Evolutionary conservation across 768 basidiomycete genomes (phyloP), one percentile per base, ranked within the genome.

Genomic region (Boletus sp.): DNA sequence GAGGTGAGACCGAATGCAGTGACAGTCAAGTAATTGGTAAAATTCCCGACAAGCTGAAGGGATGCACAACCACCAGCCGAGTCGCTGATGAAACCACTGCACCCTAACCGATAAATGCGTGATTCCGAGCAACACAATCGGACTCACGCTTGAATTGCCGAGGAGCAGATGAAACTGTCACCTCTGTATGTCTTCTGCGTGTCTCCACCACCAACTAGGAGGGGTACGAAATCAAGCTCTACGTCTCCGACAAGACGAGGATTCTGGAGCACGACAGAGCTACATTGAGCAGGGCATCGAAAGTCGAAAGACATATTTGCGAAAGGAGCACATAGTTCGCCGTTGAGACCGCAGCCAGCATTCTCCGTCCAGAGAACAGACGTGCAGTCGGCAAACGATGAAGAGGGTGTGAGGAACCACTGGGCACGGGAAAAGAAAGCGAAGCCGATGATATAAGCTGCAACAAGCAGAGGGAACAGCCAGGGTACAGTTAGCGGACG

Each of bases 131-230:
- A 33, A 57, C 30, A 53, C 42, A 15, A 38, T 51, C 49, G 23
- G 49, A 79, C 82, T 70, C 67, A 92, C 85, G 84, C 83, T 74
- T 93, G 91, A 38, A 85, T 76, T 38, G 90, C 92, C 39, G 92
- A 84, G 39, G 89, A 83, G 67, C 93, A 94, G 35, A 93, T 81
- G 67, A 93, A 94, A 52, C 79, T 84, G 67, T 94, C 93, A 2
- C 84, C 90, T 64, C 93, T 79, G 64, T 93, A 94, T 5, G 90
- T 93, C 38, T 66, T 65, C 44, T 83, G 76, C 1, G 56, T 56
- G 70, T 92, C 90, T 3, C 91, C 90, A 17, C 93, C 93, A n/a
- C 93, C 92, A 2, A 94, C 87, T 44, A 94, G 77, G 23, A 93
- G 75, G 7, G 91, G 90, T 21, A 81, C 78, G 59, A 83, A 89